Evolutionary conservation across 73 alveolate genomes (phyloP), one percentile per base, ranked within the genome.

Genomic region (Tetrahymena elliotti): DNA sequence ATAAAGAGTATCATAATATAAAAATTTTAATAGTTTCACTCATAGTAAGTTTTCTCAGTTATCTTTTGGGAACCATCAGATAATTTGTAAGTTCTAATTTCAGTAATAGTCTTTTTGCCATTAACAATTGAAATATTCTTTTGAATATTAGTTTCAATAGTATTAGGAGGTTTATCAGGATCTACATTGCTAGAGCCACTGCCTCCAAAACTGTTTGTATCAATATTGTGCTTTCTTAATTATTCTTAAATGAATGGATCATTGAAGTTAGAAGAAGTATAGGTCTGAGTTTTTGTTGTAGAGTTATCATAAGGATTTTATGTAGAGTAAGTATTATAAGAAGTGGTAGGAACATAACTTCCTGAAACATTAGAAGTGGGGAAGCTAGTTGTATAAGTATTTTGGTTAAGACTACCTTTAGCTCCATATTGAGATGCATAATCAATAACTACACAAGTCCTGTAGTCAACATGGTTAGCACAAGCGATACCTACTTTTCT

Each of bases 401-500:
- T 10, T 84, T 84, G 52, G 8, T 33, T 84, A 37, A 27, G 4
- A 22, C 84, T 31, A 12, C 54, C 52, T 84, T 94, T 40, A 22
- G 40, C 97, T 31, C 93, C 93, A 47, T 68, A 68, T 68, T 68
- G n/a, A 68, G 88, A 68, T 27, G 97, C 96, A 84, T 82, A 96
- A 94, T 93, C 96, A 35, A 96, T 83, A 6, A 94, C 97, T 31
- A 88, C 36, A 10, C 93, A 92, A 96, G 68, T 35, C 31, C 84
- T 93, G 41, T 52, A 94, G 16, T 95, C 96, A 52, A 35, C 92
- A 27, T 96, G 97, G 31, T 36, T 41, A 27, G 97, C 96, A 52
- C 93, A 93, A 83, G 84, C 94, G 20, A 96, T 94, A 33, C 97
- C 97, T 5, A 94, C 97, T 36, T 33, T 41, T 54, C 84, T 88